Base-by-base conservation (phyloP, 805 yeast species). In the Kurtzmaniella cleridarum region DNA sequence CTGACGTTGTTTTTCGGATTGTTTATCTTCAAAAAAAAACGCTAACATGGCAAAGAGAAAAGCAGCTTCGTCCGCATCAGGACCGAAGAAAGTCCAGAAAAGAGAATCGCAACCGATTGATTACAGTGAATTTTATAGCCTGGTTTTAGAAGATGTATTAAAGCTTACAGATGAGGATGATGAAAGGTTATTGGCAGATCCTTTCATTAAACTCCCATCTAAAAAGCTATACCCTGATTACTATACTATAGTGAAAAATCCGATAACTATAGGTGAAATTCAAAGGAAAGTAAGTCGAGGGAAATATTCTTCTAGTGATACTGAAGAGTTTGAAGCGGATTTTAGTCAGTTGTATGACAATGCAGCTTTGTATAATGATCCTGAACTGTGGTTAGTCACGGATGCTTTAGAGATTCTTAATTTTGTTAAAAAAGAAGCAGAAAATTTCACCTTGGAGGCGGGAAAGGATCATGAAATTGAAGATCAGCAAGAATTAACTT, bases 381-480 rank as follows among this genome's bases (percentile, higher is more conserved):
- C 71, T 1, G 63, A 56, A 14, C 64, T 71, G 7, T 65, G 78
- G 53, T 81, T 88, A 38, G 91, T 84, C 1, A 66, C 66, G 32
- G 85, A 84, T 55, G 81, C 95, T 2, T 55, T 60, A 12, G 68
- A 65, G 41, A 73, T 87, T 35, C 67, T 66, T 35, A 72, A 76
- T 17, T 76, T 73, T 50, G 86, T 84, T 11, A 62, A 70, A 35
- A 51, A 62, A 16, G 67, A 69, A 38, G 62, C 55, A 26, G 61
- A 61, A 39, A 51, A 50, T 2, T 40, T 58, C 57, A 43, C 57
- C 47, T 10, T 43, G 53, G 17, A 48, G 40, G 33, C 38, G 32
- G 38, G 30, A 32, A 41, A 38, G 16, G 44, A 37, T 12, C 42
- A 26, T 11, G 46, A 16, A 10, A 46, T 42, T 11, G 32, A 20